Evolutionary conservation across 1,284 basidiomycete genomes (phyloP).

Genomic region (Apiotrichum veenhuisii): DNA sequence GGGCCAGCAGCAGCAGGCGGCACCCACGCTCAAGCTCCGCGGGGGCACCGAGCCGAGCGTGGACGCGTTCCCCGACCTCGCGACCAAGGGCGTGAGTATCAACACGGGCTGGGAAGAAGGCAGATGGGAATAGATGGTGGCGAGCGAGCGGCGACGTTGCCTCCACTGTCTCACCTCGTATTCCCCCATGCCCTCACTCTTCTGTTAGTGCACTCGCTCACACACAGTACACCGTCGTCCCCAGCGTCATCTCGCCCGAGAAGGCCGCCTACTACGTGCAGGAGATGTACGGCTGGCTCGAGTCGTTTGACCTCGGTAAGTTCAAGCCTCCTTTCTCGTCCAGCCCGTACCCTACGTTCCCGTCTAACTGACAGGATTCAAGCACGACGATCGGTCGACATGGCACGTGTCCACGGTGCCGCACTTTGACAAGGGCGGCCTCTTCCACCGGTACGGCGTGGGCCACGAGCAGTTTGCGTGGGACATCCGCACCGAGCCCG

Average conservation of each 20-base stretch:
- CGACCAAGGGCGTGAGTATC: slow-evolving; percentile 31
- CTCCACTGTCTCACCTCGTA: too few relatives aligned
- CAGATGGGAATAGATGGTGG: too few relatives aligned
- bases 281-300: slow-evolving; percentile 43
- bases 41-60: slow-evolving; percentile 16
- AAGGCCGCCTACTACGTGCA: slow-evolving; percentile 39
- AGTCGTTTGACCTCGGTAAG: slow-evolving; percentile 29
- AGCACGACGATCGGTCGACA: slow-evolving; percentile 44
- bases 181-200: too few relatives aligned
- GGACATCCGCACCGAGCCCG: slow-evolving; percentile 45
- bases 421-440: slow-evolving; percentile 35
- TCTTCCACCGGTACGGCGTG: slow-evolving; percentile 38
- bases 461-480: slow-evolving; percentile 48
- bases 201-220: neutral
- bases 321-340: neutral
- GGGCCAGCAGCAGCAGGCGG: neutral
- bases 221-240: slow-evolving; percentile 42
- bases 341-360: neutral
- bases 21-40: slow-evolving; percentile 24
- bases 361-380: slow-evolving; percentile 33
- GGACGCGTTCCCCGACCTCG: slow-evolving; percentile 25
- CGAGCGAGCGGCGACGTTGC: too few relatives aligned
- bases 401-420: slow-evolving; percentile 45
- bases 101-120: too few relatives aligned
- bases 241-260: slow-evolving; percentile 35